Conservation (phyloP, 2,329 filamentous ascomycete species). For the Cladosporium sp. region DNA sequence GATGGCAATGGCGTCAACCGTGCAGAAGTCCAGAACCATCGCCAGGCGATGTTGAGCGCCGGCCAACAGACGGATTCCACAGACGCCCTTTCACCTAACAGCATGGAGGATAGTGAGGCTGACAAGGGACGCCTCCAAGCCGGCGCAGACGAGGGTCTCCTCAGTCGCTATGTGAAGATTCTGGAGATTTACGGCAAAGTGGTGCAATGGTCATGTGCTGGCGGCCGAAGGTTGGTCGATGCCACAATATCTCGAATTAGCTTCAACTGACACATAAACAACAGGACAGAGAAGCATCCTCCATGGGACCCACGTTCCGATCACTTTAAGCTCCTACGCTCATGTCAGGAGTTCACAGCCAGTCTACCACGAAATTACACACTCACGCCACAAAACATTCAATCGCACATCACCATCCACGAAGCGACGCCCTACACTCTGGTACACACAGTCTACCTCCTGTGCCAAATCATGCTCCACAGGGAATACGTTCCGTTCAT, state of each 20-base stretch:
- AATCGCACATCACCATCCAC: slow-evolving; percentile 61
- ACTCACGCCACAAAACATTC: slow-evolving; percentile 59
- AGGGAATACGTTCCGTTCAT: slow-evolving; percentile 66
- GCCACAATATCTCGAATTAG: not conserved
- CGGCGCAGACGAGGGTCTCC: slow-evolving; percentile 45
- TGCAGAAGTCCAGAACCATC: slow-evolving; percentile 40
- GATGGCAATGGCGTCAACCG: slow-evolving; percentile 30
- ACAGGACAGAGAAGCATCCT: slow-evolving; percentile 50
- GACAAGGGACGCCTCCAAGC: slow-evolving; percentile 50
- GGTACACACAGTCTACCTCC: slow-evolving; percentile 61
- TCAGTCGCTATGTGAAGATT: slow-evolving; percentile 51
- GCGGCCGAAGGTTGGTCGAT: slow-evolving; percentile 47
- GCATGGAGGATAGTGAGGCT: slow-evolving; percentile 26
- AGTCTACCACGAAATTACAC: slow-evolving; percentile 54
- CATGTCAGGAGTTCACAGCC: slow-evolving; percentile 52
- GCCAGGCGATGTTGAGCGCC: slow-evolving; percentile 37
- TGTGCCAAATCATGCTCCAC: slow-evolving; percentile 65
- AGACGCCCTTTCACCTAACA: slow-evolving; percentile 15
- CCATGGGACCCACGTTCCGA: slow-evolving; percentile 57
- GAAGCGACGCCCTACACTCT: slow-evolving; percentile 63
- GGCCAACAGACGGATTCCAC: slow-evolving; percentile 14
- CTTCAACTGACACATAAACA: slow-evolving; percentile 25
- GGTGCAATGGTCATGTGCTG: slow-evolving; percentile 57
- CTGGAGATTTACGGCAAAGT: slow-evolving; percentile 53
- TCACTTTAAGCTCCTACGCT: slow-evolving; percentile 51